Evolutionary conservation across 2,329 filamentous ascomycete species (phyloP).

Genomic region (Alternaria brassicicola): DNA sequence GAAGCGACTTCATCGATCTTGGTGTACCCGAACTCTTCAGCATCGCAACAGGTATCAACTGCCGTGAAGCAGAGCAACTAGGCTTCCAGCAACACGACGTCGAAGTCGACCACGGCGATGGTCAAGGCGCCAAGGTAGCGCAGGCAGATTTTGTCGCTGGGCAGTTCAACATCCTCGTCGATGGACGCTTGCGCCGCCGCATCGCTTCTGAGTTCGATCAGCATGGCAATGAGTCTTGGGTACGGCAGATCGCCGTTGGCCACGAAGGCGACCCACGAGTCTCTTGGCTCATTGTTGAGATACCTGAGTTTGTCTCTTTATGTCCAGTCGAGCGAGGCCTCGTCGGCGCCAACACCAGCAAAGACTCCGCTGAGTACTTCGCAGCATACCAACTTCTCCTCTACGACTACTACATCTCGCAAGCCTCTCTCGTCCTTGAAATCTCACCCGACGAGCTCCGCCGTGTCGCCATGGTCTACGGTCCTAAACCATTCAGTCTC

Average conservation of each 20-base stretch:
- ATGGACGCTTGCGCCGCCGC: conserved; percentile 10
- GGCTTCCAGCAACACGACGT: conserved; percentile 25
- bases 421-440: conserved; percentile 22
- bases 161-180: conserved; percentile 11
- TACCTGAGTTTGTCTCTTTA: conserved; percentile 5
- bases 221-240: conserved; percentile 10
- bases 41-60: conserved; percentile 13
- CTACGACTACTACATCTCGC: conserved; percentile 25
- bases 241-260: conserved; percentile 9
- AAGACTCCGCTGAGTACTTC: conserved; percentile 22
- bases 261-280: conserved; percentile 11
- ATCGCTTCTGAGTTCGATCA: conserved; percentile 13
- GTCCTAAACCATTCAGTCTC: conserved; percentile 25
- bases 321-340: conserved; percentile 3
- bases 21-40: conserved; percentile 12
- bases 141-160: conserved; percentile 14
- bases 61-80: conserved; percentile 20
- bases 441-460: conserved; percentile 20
- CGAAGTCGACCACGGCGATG: conserved; percentile 23
- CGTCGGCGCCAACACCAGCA: conserved; percentile 7
- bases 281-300: conserved; percentile 9
- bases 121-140: conserved; percentile 17
- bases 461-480: conserved; percentile 20
- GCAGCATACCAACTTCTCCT: conserved; percentile 23
- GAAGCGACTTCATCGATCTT: conserved; percentile 13